Conservation (phyloP, 2,329 filamentous ascomycete species). For the Botrytis deweyae region DNA sequence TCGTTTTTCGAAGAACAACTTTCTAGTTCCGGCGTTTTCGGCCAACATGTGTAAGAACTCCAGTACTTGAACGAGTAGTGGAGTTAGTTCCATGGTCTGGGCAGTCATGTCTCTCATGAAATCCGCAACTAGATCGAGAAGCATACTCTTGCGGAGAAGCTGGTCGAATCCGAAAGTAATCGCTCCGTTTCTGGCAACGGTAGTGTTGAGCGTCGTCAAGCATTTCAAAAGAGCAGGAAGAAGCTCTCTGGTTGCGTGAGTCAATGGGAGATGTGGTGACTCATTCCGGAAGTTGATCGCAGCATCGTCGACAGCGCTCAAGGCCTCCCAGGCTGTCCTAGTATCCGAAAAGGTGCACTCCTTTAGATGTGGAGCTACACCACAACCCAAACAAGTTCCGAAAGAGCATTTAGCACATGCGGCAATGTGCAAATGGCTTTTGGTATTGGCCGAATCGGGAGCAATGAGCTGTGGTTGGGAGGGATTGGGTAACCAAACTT, state of each 20-base stretch:
- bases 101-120: neutral
- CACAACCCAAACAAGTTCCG: neutral
- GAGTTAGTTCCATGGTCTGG: neutral
- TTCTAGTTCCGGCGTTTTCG: rapidly evolving
- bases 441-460: neutral
- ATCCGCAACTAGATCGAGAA: neutral
- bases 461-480: neutral
- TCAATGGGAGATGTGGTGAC: neutral
- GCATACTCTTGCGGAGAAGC: neutral
- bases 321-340: neutral
- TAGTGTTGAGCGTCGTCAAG: neutral
- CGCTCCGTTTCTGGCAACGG: neutral
- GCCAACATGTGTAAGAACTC: neutral
- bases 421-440: neutral
- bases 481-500: neutral
- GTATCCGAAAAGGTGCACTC: neutral
- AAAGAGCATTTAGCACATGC: neutral
- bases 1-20: neutral
- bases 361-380: neutral
- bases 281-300: neutral
- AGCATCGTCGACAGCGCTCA: neutral
- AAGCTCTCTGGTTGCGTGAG: neutral
- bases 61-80: neutral
- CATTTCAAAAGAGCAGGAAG: neutral
- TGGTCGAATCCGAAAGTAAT: neutral